Conservation (phyloP, 495 filamentous ascomycete species). For the Tetracladium marchalianum region DNA sequence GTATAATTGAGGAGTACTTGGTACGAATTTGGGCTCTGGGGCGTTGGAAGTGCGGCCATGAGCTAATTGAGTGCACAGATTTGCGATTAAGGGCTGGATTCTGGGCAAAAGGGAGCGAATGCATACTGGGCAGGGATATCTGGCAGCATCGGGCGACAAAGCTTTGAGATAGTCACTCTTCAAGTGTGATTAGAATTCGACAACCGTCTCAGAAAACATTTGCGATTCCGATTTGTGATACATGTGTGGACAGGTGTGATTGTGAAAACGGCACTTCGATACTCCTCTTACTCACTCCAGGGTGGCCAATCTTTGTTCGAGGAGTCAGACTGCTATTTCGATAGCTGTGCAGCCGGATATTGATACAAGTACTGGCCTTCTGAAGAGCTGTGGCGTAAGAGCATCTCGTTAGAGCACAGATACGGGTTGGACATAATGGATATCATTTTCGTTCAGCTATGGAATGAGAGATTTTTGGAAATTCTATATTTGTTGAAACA, state of each 20-base stretch:
- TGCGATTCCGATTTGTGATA: constrained; percentile 5
- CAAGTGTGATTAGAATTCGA: constrained; percentile 25
- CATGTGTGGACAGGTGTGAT: neutral
- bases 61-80: constrained; percentile 20
- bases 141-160: constrained; percentile 13
- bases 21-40: constrained; percentile 2
- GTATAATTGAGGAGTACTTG: constrained; percentile 19
- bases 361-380: constrained; percentile 45
- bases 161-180: constrained; percentile 18
- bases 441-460: no score
- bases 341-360: constrained; percentile 47
- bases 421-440: constrained; percentile 71
- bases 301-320: constrained; percentile 30
- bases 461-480: no score
- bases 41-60: constrained; percentile 17
- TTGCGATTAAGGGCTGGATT: constrained; percentile 26
- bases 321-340: constrained; percentile 41
- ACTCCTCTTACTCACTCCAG: constrained; percentile 30
- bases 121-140: constrained; percentile 8
- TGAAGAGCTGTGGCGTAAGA: constrained; percentile 82
- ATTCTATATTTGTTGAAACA: no score
- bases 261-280: constrained; percentile 27
- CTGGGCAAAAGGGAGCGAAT: constrained; percentile 20
- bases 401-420: constrained; percentile 78
- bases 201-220: constrained; percentile 8